Evolutionary conservation across 1,139 yeast genomes (phyloP).

Genomic region (Zygosaccharomyces pseudobailii): DNA sequence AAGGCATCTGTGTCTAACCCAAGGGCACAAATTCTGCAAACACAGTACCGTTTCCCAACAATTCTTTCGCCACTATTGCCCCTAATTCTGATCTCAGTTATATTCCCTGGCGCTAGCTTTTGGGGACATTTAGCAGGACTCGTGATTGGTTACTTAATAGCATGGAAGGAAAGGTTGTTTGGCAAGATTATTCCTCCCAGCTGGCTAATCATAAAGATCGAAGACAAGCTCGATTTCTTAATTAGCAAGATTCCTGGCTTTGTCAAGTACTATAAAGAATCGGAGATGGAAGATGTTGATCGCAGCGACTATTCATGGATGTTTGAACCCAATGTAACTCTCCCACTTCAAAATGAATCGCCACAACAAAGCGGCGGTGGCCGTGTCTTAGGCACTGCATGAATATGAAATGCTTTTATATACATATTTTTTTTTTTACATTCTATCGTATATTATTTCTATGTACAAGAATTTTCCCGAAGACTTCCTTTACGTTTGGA

Average conservation of each 20-base stretch:
- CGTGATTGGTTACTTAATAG: conserved; percentile 50
- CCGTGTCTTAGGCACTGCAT: conserved; percentile 13
- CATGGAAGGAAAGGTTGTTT: conserved; percentile 35
- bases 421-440: neutral
- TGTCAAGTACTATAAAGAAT: conserved; percentile 54
- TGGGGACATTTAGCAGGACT: conserved; percentile 64
- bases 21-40: conserved; percentile 34
- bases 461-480: conserved; percentile 8
- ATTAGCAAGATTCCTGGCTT: conserved; percentile 52
- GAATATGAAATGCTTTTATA: neutral
- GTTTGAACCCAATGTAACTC: conserved; percentile 7
- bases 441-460: neutral
- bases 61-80: conserved; percentile 53
- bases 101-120: conserved; percentile 60
- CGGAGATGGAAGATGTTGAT: conserved; percentile 40
- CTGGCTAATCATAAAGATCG: conserved; percentile 60
- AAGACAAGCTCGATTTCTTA: conserved; percentile 44
- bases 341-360: conserved; percentile 12
- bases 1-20: conserved; percentile 55
- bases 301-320: conserved; percentile 8
- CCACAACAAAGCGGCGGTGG: conserved; percentile 9
- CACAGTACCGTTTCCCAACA: conserved; percentile 50
- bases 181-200: conserved; percentile 58
- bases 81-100: conserved; percentile 45
- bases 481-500: conserved; percentile 3